Conservation (phyloP, 2,329 filamentous ascomycete genomes). For the Pseudopyrenochaeta lycopersici region DNA sequence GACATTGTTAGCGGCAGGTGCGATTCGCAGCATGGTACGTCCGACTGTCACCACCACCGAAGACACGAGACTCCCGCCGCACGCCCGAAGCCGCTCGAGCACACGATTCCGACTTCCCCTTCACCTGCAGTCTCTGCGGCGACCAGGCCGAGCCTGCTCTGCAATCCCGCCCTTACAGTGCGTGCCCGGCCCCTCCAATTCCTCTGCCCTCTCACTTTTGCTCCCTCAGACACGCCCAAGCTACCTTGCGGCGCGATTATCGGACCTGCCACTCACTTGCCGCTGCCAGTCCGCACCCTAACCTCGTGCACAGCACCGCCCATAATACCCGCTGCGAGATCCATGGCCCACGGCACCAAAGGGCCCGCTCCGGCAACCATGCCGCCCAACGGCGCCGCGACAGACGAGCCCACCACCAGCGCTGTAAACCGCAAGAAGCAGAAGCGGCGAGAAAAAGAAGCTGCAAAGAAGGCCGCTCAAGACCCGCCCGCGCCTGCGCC, state of each 20-base stretch:
- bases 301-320: constrained; percentile 13
- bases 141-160: constrained; percentile 5
- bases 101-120: constrained; percentile 12
- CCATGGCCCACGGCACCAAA: constrained; percentile 50
- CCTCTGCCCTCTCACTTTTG: constrained; percentile 19
- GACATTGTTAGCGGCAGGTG: constrained; percentile 1
- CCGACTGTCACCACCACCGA: constrained; percentile 2
- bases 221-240: constrained; percentile 11
- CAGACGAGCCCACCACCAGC: constrained; percentile 49
- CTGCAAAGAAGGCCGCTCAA: constrained; percentile 66
- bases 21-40: constrained; percentile 3
- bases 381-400: constrained; percentile 52
- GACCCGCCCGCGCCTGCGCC: constrained; percentile 34
- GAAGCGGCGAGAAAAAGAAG: constrained; percentile 86
- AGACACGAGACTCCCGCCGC: constrained; percentile 7
- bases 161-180: constrained; percentile 11
- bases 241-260: constrained; percentile 12
- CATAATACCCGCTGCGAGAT: constrained; percentile 8
- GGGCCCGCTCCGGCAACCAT: constrained; percentile 39
- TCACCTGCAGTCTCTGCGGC: constrained; percentile 7
- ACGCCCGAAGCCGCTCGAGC: constrained; percentile 9
- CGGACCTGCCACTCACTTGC: constrained; percentile 23
- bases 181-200: constrained; percentile 27
- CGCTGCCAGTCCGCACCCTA: constrained; percentile 13
- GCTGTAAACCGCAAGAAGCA: constrained; percentile 92